phyloP scores from a whole-genome alignment of 2,329 filamentous ascomycete genomes.

The Aspergillus pseudoterreus region DNA sequence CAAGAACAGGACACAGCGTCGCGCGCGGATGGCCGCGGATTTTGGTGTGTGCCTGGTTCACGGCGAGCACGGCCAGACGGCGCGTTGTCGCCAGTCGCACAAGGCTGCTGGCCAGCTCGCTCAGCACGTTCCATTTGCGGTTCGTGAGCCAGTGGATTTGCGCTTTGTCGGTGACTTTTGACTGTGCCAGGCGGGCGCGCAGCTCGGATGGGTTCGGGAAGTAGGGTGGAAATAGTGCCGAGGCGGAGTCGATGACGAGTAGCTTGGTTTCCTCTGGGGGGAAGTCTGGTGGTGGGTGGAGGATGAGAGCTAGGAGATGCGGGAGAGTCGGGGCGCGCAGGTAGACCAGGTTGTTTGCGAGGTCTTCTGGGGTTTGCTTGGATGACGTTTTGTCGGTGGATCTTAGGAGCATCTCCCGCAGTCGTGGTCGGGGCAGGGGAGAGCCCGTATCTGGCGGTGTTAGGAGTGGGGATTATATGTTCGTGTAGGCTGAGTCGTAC shows the following conservation, averaged over 20 bases:
- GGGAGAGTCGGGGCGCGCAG: conserved; percentile 57
- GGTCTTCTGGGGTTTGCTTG: conserved; percentile 19
- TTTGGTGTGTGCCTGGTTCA: conserved; percentile 79
- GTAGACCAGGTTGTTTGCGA: conserved; percentile 59
- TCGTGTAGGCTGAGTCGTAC: conserved; percentile 47
- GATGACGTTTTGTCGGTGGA: conserved; percentile 1
- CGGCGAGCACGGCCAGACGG: conserved; percentile 68
- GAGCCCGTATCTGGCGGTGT: conserved; percentile 45
- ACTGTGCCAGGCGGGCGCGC: conserved; percentile 23
- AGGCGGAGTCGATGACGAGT: conserved; percentile 74
- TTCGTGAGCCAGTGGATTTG: conserved; percentile 33
- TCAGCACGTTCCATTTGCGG: conserved; percentile 58
- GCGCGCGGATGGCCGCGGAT: conserved; percentile 65
- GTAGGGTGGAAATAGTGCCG: conserved; percentile 70
- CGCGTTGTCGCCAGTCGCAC: conserved; percentile 71
- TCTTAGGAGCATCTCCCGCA: conserved; percentile 44
- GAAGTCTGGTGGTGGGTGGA: conserved; percentile 61
- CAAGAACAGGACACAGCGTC: conserved; percentile 70
- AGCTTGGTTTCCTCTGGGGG: conserved; percentile 63
- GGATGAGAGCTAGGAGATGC: conserved; percentile 68
- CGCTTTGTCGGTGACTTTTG: conserved; percentile 39
- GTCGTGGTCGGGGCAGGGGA: conserved; percentile 46
- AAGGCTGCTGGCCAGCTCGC: conserved; percentile 57
- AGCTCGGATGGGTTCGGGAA: conserved; percentile 60
- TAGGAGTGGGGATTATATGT: conserved; percentile 1